Evolutionary conservation across 805 yeast genomes (phyloP), one percentile per base, ranked within the genome.

Genomic region (Ascoidea tarda): DNA sequence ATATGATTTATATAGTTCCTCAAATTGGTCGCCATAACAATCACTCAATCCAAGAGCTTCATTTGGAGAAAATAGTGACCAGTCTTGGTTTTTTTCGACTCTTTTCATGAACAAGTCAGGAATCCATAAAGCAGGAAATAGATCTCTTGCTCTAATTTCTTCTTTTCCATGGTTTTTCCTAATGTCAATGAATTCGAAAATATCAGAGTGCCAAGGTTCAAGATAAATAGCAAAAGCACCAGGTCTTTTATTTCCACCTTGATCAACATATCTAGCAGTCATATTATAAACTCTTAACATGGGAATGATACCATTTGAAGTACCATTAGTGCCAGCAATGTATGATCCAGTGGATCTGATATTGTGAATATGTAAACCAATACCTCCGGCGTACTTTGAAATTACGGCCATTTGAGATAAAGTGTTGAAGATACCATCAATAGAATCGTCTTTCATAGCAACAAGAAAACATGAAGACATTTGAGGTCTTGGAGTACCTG

Each of bases 181-280:
- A 59, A 91, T 73, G 54, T 90, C 91, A 52, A 91, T 67, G 62
- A 91, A 84, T 55, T 86, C 96, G 66, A 87, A 84, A 44, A 91
- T 75, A 62, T 91, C 99, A 8, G 85, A 78, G 65, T 91, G 99
- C 99, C 99, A 91, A 53, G 99, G 97, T 69, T 91, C 99, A 45
- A 91, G 67, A 68, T 90, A 91, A 45, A 89, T 69, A 44, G 96
- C 96, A 68, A 91, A 86, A 3, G 99, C 99, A 57, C 98, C 98
- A 0, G 99, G 99, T 62, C 99, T 76, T 69, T 90, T 90, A 70
- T 91, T 91, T 53, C 98, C 98, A 57, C 99, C 99, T 74, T 91
- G 99, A 62, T 91, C 98, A 47, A 91, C 98, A 63, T 90, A 91
- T 60, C 96, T 79, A 16, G 99, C 98, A 32, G 98, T 89, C 69